A percentile compares a stretch with the other conserved stretches of the same genome.
These are phyloP conservation scores for Rhizopus arrhizus DNA, from an alignment of 371 early-diverging fungal species.

Conservation along the genomic window DNA sequence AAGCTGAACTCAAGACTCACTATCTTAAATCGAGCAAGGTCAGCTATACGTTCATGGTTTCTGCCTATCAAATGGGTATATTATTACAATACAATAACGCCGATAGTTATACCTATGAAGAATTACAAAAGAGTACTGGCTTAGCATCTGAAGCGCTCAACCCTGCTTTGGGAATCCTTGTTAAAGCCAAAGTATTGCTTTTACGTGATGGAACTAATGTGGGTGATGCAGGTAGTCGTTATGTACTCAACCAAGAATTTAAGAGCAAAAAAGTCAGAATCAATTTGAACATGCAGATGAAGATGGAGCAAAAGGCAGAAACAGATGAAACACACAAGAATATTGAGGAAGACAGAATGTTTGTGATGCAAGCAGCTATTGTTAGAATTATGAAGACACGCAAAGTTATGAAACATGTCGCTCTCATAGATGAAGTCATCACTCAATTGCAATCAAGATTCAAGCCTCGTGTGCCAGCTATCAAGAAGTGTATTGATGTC, in stretches of 20 bases:
- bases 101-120: slow-evolving; percentile 64
- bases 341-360: slow-evolving; percentile 87
- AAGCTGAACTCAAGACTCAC: slow-evolving; percentile 86
- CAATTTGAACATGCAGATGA: slow-evolving; percentile 81
- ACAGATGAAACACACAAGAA: slow-evolving; percentile 86
- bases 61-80: slow-evolving; percentile 90
- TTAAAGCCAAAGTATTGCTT: slow-evolving; percentile 80
- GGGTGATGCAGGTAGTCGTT: slow-evolving; percentile 57
- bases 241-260: slow-evolving; percentile 82
- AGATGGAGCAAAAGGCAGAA: slow-evolving; percentile 86
- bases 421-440: slow-evolving; percentile 88
- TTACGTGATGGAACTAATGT: slow-evolving; percentile 52
- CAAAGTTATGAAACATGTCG: slow-evolving; percentile 85
- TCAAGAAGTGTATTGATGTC: slow-evolving; percentile 96
- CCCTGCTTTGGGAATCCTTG: slow-evolving; percentile 73
- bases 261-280: slow-evolving; percentile 87
- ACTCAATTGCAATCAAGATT: slow-evolving; percentile 87
- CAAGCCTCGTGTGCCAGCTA: slow-evolving; percentile 87
- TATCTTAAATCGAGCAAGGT: slow-evolving; percentile 71
- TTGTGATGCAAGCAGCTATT: slow-evolving; percentile 95
- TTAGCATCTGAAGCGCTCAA: slow-evolving; percentile 69
- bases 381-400: slow-evolving; percentile 96
- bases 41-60: slow-evolving; percentile 76
- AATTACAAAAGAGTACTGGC: slow-evolving; percentile 69
- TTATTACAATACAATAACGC: slow-evolving; percentile 81